These are phyloP conservation scores for Beauveria caledonica DNA, from an alignment of 2,329 filamentous ascomycete species.

Conservation along the genomic window DNA sequence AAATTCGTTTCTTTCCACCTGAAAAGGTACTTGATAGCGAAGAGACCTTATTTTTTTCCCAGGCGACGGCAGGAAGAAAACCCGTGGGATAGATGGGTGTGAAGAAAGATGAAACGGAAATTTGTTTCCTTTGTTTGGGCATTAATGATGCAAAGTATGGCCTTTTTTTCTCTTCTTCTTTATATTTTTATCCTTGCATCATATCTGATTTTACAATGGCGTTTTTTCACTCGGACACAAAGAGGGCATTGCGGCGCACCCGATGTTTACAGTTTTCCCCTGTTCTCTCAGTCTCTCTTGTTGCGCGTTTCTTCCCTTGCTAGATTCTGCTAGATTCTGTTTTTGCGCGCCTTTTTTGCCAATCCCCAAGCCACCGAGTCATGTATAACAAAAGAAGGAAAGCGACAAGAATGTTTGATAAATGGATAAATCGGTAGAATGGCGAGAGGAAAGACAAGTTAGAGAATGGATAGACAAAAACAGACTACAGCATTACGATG, in stretches of 20 bases:
- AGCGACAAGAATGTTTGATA: neutral
- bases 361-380: neutral
- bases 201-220: conserved; percentile 7
- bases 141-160: conserved; percentile 7
- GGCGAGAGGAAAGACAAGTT: neutral
- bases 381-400: conserved; percentile 3
- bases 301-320: neutral
- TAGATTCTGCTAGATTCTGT: neutral
- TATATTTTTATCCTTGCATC: conserved; percentile 11
- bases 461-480: conserved; percentile 5
- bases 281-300: neutral
- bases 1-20: neutral
- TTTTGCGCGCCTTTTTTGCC: neutral
- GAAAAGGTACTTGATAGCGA: neutral
- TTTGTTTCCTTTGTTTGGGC: conserved; percentile 6
- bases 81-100: neutral
- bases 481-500: neutral
- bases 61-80: neutral
- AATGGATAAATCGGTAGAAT: neutral
- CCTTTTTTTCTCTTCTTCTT: conserved; percentile 8
- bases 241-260: conserved; percentile 9
- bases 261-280: conserved; percentile 1
- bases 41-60: neutral
- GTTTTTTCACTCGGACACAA: conserved; percentile 7
- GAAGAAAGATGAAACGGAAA: neutral